phyloP scores from a whole-genome alignment of 495 filamentous ascomycete genomes.

The Oleoguttula mirabilis region DNA sequence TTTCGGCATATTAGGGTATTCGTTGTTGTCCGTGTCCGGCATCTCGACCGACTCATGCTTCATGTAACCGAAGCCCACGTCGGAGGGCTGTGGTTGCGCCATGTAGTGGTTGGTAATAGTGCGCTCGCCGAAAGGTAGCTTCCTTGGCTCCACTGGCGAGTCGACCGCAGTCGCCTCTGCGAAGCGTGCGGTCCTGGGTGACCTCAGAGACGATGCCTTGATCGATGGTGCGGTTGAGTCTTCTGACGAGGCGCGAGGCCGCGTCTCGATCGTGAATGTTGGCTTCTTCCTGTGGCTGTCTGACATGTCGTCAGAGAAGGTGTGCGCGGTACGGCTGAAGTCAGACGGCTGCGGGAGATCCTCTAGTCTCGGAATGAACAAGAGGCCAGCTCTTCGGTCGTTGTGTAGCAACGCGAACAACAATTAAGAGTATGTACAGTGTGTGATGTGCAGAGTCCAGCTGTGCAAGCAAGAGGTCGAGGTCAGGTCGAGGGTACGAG shows the following conservation, averaged over 20 bases:
- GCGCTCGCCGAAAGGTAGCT: constrained; percentile 57
- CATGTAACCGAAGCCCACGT: constrained; percentile 89
- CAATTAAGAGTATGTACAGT: constrained; percentile 2
- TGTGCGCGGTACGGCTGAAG: constrained; percentile 3
- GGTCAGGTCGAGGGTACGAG: not conserved
- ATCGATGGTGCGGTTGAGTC: constrained; percentile 20
- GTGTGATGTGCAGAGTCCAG: constrained; percentile 14
- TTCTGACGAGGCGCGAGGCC: constrained; percentile 23
- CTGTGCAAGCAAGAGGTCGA: constrained; percentile 8
- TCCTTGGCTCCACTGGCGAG: constrained; percentile 58
- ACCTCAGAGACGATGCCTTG: constrained; percentile 47
- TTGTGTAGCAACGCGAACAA: constrained; percentile 1
- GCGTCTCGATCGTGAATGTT: constrained; percentile 22
- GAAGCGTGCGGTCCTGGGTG: constrained; percentile 73
- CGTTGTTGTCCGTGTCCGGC: constrained; percentile 30
- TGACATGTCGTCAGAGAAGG: constrained; percentile 25
- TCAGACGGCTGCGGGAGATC: not conserved
- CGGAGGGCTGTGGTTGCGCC: constrained; percentile 57
- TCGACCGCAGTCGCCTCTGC: constrained; percentile 81
- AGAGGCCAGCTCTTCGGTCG: constrained; percentile 17
- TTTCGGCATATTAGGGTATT: constrained; percentile 40
- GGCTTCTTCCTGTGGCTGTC: constrained; percentile 24
- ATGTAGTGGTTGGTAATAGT: constrained; percentile 43
- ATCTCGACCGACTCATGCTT: constrained; percentile 41
- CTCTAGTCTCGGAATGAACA: constrained; percentile 1